Base-by-base conservation (phyloP, 2,329 filamentous ascomycete species). In the Fusarium piperis region DNA sequence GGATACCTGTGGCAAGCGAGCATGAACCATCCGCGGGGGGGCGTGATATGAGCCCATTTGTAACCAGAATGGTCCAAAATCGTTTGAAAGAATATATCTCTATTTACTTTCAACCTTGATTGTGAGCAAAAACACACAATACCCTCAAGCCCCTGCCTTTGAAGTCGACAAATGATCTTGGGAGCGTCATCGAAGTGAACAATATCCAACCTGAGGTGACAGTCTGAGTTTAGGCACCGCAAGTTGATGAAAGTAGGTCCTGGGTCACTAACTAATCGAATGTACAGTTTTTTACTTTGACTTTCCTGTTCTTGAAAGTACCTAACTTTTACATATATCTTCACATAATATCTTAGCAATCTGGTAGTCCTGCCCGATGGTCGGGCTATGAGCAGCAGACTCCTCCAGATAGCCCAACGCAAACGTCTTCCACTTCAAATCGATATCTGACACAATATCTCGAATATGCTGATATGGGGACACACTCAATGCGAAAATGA, bases 351-450 rank as follows among this genome's bases (percentile, higher is more conserved):
- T 35, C 20, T 70, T 64, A 0, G 70, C 70, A 6, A 72, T 72
- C 8, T 70, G 70, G 0, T 67, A 70, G 1, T 72, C 70, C 9
- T 70, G 70, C 36, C 67, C 66, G 3, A 72, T 61, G 0, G 70
- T 66, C 0, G 70, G 70, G 1, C 70, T 72, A 0, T 57, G 62
- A 7, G 44, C 26, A 4, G 66, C 66, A 0, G 65, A 58, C 0
- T 46, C 52, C 13, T 70, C 70, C 1, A 72, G 20, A 44, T 72
- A 72, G 0, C 28, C 46, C 0, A 72, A 2, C 0, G 66, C 70
- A 7, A 72, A 72, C 1, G 15, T 16, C 2, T 63, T 63, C 70
- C 70, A 72, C 3, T 64, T 70, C 15, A 64, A 55, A 2, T 57
- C 62, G 0, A 72, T 56, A 0, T 72, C 70, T 1, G 55, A 70